Conservation (phyloP, 352 stramenopile species). For the Phytophthora megakarya region DNA sequence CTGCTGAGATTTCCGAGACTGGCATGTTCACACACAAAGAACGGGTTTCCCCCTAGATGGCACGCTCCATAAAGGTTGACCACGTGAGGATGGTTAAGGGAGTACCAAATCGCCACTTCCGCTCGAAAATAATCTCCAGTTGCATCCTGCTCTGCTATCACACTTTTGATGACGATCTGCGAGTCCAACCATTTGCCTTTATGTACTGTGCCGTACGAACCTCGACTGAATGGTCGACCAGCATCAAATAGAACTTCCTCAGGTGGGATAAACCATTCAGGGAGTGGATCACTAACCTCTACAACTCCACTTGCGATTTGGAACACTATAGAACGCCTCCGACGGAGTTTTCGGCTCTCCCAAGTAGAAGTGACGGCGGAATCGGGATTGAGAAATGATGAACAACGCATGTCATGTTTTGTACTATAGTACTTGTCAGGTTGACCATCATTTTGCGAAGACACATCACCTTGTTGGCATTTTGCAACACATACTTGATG, state of each 20-base stretch:
- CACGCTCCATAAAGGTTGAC: slow-evolving; percentile 34
- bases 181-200: slow-evolving; percentile 19
- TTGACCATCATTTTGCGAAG: no score
- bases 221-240: slow-evolving; percentile 11
- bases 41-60: slow-evolving; percentile 21
- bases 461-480: not conserved
- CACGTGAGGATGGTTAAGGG: slow-evolving; percentile 33
- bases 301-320: slow-evolving; percentile 11
- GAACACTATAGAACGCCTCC: slow-evolving; percentile 1
- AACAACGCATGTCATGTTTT: not conserved
- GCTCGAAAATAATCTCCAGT: slow-evolving; percentile 5
- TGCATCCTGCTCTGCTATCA: slow-evolving; percentile 10
- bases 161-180: slow-evolving; percentile 28
- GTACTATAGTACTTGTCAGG: no score
- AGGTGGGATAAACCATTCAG: slow-evolving; percentile 24
- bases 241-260: slow-evolving; percentile 27
- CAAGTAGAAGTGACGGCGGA: not conserved
- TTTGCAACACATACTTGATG: slow-evolving; percentile 1
- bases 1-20: slow-evolving; percentile 8
- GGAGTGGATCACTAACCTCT: slow-evolving; percentile 10
- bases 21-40: slow-evolving; percentile 32
- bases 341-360: not conserved
- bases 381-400: not conserved
- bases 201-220: slow-evolving; percentile 24
- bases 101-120: slow-evolving; percentile 31